Conservation (phyloP, 2,329 filamentous ascomycete genomes). For the Phymatotrichopsis omnivora region DNA sequence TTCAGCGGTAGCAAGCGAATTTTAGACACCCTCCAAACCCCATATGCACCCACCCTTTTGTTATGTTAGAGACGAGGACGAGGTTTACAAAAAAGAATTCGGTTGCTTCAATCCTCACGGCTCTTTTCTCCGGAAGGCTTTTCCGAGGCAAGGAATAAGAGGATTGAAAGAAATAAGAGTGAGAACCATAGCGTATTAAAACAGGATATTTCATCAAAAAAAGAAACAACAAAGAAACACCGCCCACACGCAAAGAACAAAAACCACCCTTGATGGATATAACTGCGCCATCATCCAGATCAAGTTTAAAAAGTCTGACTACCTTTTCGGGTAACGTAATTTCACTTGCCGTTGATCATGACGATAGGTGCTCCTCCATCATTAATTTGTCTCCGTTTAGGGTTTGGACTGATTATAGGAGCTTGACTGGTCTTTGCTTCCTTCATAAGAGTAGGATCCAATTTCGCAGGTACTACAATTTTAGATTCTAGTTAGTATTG, state of each 20-base stretch:
- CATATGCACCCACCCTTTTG: too few species aligned
- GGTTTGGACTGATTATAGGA: conserved; percentile 47
- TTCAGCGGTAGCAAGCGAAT: too few species aligned
- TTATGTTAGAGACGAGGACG: too few species aligned
- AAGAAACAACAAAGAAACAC: too few species aligned
- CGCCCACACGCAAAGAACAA: neutral
- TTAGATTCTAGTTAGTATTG: conserved; percentile 48
- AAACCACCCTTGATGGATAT: neutral
- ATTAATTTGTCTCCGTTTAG: conserved; percentile 22
- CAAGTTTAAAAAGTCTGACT: neutral
- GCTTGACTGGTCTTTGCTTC: conserved; percentile 83
- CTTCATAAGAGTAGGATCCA: conserved; percentile 81
- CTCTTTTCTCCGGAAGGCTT: too few species aligned
- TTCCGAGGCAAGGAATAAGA: too few species aligned
- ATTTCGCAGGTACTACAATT: conserved; percentile 57
- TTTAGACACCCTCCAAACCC: too few species aligned
- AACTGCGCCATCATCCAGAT: neutral
- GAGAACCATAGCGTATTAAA: too few species aligned
- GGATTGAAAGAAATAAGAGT: too few species aligned
- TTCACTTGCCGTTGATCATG: conserved; percentile 5
- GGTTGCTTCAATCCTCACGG: too few species aligned
- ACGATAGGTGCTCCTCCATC: neutral
- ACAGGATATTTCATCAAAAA: too few species aligned
- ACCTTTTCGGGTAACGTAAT: neutral
- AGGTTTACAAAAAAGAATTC: too few species aligned